A percentile compares a stretch with the other conserved stretches of the same genome.
Conservation (phyloP, 2,329 filamentous ascomycete genomes). For the Didymella glomerata region DNA sequence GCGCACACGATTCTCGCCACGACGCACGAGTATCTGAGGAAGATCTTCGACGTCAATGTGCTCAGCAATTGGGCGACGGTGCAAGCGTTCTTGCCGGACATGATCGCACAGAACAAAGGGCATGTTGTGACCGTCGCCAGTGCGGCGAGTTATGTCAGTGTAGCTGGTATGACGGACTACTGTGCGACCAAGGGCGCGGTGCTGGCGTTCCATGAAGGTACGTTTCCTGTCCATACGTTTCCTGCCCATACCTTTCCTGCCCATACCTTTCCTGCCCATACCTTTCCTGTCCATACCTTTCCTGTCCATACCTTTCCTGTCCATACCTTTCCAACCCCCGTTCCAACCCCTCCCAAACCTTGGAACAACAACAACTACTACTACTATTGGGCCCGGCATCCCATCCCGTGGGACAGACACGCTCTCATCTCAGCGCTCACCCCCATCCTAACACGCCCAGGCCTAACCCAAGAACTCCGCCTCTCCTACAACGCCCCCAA, state of each 20-base stretch:
- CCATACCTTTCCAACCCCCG: no score
- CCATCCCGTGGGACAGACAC: no score
- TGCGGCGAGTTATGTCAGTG: conserved; percentile 59
- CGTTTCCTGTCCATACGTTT: no score
- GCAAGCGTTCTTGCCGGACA: conserved; percentile 48
- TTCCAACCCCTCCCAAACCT: no score
- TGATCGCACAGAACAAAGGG: conserved; percentile 54
- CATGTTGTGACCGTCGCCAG: conserved; percentile 66
- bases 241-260: no score
- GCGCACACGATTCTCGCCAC: conserved; percentile 47
- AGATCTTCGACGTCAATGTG: conserved; percentile 51
- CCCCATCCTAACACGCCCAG: conserved; percentile 33
- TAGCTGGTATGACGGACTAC: conserved; percentile 63
- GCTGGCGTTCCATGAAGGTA: conserved; percentile 63
- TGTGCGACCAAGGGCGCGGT: conserved; percentile 61
- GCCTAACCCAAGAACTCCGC: conserved; percentile 52
- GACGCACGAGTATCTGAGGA: conserved; percentile 39
- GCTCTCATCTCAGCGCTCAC: no score
- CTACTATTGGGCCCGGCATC: no score
- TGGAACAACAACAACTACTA: no score
- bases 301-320: no score
- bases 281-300: no score
- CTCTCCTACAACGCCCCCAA: conserved; percentile 51
- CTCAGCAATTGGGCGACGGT: conserved; percentile 48
- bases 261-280: no score